Evolutionary conservation across 352 stramenopile genomes (phyloP).

Genomic region (Pythium sp.): DNA sequence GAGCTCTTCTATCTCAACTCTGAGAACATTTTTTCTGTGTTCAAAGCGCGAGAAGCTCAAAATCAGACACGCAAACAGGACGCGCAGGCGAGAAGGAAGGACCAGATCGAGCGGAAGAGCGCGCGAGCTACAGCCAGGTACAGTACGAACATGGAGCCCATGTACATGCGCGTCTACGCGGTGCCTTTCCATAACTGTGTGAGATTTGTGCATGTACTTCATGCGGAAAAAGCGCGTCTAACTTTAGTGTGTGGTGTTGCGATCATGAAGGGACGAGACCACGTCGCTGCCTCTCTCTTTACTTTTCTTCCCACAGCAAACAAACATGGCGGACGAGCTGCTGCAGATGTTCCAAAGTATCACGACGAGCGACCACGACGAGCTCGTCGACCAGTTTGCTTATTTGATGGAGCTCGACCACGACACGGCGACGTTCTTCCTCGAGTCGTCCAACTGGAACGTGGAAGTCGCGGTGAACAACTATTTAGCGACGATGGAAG

Average conservation of each 20-base stretch:
- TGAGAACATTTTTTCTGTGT: slow-evolving; percentile 7
- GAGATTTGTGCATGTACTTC: neutral
- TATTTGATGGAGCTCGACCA: slow-evolving; percentile 69
- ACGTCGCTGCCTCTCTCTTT: neutral
- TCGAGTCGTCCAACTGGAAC: slow-evolving; percentile 89
- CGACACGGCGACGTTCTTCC: slow-evolving; percentile 75
- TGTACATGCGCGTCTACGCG: no score
- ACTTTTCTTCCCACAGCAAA: neutral
- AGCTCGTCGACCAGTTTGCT: slow-evolving; percentile 82
- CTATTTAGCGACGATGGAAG: slow-evolving; percentile 71
- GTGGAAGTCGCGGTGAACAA: slow-evolving; percentile 83
- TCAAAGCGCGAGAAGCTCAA: slow-evolving; percentile 4
- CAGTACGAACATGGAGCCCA: neutral
- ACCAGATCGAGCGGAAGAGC: neutral
- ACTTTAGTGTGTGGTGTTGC: neutral
- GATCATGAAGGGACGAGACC: slow-evolving; percentile 4
- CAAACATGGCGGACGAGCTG: slow-evolving; percentile 71
- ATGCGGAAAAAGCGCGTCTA: neutral
- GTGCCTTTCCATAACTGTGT: neutral
- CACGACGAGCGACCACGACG: slow-evolving; percentile 81
- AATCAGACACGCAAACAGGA: slow-evolving; percentile 1
- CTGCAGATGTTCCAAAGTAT: slow-evolving; percentile 89
- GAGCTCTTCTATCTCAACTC: neutral
- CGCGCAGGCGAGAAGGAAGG: neutral
- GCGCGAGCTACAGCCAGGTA: neutral